Percentiles rank a stretch among this genome's conserved stretches.
Conservation (phyloP, 768 basidiomycete species). For the Suillus decipiens region DNA sequence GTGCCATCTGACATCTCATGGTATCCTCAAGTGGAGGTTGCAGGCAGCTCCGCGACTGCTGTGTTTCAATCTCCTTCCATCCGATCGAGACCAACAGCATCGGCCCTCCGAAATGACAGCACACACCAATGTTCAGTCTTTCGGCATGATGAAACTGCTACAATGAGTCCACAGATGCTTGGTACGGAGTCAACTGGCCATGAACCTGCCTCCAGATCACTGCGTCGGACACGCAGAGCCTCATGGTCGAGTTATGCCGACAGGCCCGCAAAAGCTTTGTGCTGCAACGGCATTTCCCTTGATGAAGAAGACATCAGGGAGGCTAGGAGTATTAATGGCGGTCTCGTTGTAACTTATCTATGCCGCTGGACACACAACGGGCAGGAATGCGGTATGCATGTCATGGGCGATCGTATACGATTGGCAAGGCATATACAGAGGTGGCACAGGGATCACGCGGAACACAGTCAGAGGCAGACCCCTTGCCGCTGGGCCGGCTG, state of each 20-base stretch:
- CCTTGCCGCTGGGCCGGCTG: slow-evolving; percentile 28
- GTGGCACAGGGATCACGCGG: slow-evolving; percentile 23
- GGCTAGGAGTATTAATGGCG: slow-evolving; percentile 11
- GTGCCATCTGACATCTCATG: neutral
- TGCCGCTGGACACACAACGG: slow-evolving; percentile 29
- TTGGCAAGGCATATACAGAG: slow-evolving; percentile 31
- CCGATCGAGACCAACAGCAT: neutral
- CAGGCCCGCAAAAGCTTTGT: neutral
- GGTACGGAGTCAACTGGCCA: neutral
- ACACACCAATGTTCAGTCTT: neutral
- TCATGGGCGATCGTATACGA: slow-evolving; percentile 27
- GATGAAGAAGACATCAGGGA: slow-evolving; percentile 4
- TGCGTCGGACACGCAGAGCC: neutral
- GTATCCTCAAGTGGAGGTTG: slow-evolving; percentile 3
- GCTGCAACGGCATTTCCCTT: neutral
- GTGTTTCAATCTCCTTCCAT: neutral
- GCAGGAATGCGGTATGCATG: slow-evolving; percentile 25
- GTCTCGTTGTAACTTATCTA: slow-evolving; percentile 22
- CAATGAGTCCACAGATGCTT: neutral
- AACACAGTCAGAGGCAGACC: slow-evolving; percentile 14
- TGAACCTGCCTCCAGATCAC: neutral
- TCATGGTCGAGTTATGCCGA: slow-evolving; percentile 2
- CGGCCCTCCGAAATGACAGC: neutral
- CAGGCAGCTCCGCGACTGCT: neutral
- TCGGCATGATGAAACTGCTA: neutral